Evolutionary conservation across 768 basidiomycete species (phyloP).

Genomic region (Russula sp.): DNA sequence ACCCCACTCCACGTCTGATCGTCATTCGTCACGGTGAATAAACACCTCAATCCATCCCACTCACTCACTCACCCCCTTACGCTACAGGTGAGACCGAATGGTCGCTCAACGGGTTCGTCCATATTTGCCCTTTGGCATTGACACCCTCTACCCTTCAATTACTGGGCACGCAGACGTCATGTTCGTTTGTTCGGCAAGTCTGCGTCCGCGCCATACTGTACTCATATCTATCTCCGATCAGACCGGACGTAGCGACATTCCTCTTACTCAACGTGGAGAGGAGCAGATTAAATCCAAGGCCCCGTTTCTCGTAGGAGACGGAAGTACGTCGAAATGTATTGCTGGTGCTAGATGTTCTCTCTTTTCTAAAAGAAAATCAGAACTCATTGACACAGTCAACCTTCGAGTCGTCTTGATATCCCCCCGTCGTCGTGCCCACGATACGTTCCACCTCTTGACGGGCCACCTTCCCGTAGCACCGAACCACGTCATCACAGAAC

Average conservation of each 20-base stretch:
- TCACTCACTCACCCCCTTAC: neutral
- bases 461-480: conserved; percentile 40
- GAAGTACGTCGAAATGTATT: conserved; percentile 44
- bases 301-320: conserved; percentile 60
- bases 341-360: neutral
- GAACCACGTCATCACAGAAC: conserved; percentile 52
- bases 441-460: conserved; percentile 80
- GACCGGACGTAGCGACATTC: conserved; percentile 87
- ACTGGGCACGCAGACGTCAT: conserved; percentile 43
- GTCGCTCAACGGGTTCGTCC: conserved; percentile 72
- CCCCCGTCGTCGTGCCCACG: conserved; percentile 79
- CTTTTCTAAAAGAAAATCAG: conserved; percentile 31
- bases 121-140: neutral
- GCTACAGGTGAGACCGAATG: conserved; percentile 84
- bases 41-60: neutral
- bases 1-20: conserved; percentile 44
- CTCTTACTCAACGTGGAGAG: conserved; percentile 72
- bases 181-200: conserved; percentile 32
- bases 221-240: conserved; percentile 28
- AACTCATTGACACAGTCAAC: conserved; percentile 70
- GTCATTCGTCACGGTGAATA: conserved; percentile 43
- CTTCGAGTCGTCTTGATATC: conserved; percentile 73
- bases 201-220: neutral
- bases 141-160: conserved; percentile 2
- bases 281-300: conserved; percentile 61